Conservation (phyloP, 768 basidiomycete genomes). For the Mrakia gelida region DNA sequence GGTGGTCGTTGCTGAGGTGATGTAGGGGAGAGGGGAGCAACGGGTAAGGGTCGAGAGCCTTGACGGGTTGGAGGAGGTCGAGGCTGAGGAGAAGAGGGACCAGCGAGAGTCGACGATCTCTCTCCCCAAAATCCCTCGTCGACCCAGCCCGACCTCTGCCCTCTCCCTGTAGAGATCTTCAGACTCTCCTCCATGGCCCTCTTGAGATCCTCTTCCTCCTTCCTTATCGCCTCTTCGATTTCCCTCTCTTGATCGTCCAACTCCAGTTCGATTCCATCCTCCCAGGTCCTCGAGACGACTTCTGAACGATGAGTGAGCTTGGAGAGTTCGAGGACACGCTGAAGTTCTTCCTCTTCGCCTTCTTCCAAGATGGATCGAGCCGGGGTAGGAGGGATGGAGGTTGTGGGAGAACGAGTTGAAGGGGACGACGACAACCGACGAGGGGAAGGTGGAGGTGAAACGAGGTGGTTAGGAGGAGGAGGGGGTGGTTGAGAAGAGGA, state of each 20-base stretch:
- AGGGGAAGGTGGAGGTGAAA: background rate
- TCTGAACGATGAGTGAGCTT: background rate
- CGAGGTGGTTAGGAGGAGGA: background rate
- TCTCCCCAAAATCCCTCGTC: background rate
- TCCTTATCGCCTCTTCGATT: background rate
- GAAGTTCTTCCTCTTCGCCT: conserved; percentile 1
- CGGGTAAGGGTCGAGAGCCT: background rate
- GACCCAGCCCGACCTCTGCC: background rate
- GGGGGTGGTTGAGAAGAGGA: background rate
- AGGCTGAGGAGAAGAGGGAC: background rate
- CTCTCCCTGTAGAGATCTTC: background rate
- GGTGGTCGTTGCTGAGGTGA: background rate
- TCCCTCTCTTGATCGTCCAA: background rate
- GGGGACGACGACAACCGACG: background rate
- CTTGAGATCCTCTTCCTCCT: conserved; percentile 1
- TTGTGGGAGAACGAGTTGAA: background rate
- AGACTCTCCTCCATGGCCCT: conserved; percentile 12
- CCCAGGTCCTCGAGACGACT: background rate
- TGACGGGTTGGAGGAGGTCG: background rate
- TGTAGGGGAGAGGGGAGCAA: background rate
- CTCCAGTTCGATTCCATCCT: background rate
- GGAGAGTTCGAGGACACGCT: background rate
- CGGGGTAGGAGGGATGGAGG: background rate
- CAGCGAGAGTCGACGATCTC: background rate
- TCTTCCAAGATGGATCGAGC: background rate